Evolutionary conservation across 1,284 basidiomycete species (phyloP).

Genomic region (Rugosomyces carneus): DNA sequence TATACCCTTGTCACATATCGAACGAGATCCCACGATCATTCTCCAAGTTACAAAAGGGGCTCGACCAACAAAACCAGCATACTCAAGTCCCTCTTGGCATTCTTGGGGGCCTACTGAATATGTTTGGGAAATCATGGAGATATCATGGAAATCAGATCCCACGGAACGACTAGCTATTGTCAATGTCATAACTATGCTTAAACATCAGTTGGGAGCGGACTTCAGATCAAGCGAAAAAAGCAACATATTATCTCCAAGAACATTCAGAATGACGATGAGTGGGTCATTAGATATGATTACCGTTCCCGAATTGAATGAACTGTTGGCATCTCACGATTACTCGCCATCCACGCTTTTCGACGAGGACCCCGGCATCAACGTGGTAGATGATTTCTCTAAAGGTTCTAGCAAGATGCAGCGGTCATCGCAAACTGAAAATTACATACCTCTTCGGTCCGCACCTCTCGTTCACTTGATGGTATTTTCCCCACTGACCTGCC

Average conservation of each 20-base stretch:
- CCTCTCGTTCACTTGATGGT: too few relatives aligned
- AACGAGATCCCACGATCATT: neutral
- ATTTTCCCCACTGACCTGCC: too few relatives aligned
- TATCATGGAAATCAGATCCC: conserved; percentile 16
- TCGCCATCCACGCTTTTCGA: too few relatives aligned
- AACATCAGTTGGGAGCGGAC: neutral
- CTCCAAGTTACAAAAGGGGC: neutral
- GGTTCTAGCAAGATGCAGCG: too few relatives aligned
- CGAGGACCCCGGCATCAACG: too few relatives aligned
- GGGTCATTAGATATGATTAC: too few relatives aligned
- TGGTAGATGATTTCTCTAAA: too few relatives aligned
- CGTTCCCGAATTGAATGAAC: too few relatives aligned
- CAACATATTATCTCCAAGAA: neutral
- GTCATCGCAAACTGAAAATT: too few relatives aligned
- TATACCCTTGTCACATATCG: conserved; percentile 4
- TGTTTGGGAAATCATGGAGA: conserved; percentile 18
- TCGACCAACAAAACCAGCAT: neutral
- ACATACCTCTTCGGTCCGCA: too few relatives aligned
- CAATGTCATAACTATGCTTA: neutral
- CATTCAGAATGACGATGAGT: too few relatives aligned
- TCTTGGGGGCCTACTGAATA: conserved; percentile 14
- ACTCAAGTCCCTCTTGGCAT: neutral
- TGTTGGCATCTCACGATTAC: too few relatives aligned
- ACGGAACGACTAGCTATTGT: neutral
- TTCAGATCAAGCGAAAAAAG: neutral